Evolutionary conservation across 2,329 filamentous ascomycete genomes (phyloP).

Genomic region (Mycosphaerella arachidis): DNA sequence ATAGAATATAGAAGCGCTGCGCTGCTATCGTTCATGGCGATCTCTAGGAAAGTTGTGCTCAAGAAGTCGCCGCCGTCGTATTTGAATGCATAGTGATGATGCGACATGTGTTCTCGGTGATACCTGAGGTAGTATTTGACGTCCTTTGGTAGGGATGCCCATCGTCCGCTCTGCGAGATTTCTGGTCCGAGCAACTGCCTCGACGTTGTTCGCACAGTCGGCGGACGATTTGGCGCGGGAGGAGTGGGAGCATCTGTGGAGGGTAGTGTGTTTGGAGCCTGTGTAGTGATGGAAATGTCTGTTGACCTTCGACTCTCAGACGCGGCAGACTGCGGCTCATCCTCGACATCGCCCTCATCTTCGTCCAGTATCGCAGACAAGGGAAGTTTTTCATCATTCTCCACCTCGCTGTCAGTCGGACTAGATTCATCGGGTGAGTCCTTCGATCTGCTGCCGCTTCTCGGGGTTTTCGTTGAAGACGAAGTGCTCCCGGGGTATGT

Average conservation of each 20-base stretch:
- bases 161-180: constrained; percentile 26
- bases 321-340: constrained; percentile 22
- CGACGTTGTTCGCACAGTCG: constrained; percentile 18
- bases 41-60: constrained; percentile 62
- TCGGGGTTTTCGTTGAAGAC: constrained; percentile 41
- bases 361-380: constrained; percentile 43
- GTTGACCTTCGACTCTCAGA: constrained; percentile 34
- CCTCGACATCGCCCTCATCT: constrained; percentile 40
- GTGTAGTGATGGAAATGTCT: constrained; percentile 32
- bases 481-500: constrained; percentile 72
- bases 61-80: constrained; percentile 70
- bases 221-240: constrained; percentile 8
- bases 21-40: constrained; percentile 68
- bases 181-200: constrained; percentile 21
- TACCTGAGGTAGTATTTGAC: constrained; percentile 75
- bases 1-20: constrained; percentile 74
- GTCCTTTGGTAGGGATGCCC: constrained; percentile 49
- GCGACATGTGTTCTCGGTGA: constrained; percentile 70
- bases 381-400: constrained; percentile 37
- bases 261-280: constrained; percentile 50
- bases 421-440: constrained; percentile 43
- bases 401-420: constrained; percentile 49
- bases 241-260: constrained; percentile 42
- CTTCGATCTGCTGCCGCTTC: constrained; percentile 43
- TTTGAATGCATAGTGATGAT: constrained; percentile 78